Evolutionary conservation across 768 basidiomycete species (phyloP).

Genomic region (Tylopilus subfusipes): DNA sequence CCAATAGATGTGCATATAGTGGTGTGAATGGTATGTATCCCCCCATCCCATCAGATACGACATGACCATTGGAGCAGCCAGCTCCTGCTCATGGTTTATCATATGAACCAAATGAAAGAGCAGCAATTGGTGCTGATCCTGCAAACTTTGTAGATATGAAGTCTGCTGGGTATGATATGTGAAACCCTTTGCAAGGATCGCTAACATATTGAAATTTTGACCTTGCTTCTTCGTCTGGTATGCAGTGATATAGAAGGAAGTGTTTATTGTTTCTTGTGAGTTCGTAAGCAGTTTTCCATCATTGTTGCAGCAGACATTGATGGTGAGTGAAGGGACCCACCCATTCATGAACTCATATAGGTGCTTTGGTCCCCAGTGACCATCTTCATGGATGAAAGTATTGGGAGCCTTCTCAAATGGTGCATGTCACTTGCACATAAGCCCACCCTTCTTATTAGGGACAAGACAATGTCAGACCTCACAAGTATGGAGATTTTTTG

Average conservation of each 20-base stretch:
- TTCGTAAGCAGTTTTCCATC: constrained; percentile 40
- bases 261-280: constrained; percentile 31
- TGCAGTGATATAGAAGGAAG: constrained; percentile 32
- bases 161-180: constrained; percentile 27
- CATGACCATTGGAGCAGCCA: constrained; percentile 37
- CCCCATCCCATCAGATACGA: constrained; percentile 45
- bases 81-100: constrained; percentile 37
- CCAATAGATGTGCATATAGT: constrained; percentile 37
- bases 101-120: constrained; percentile 32
- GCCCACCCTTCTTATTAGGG: not conserved
- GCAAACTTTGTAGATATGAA: constrained; percentile 16
- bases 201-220: constrained; percentile 29
- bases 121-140: constrained; percentile 27
- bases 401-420: not conserved
- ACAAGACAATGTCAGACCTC: not conserved
- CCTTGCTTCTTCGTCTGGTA: constrained; percentile 37
- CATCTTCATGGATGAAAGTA: not conserved
- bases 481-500: not conserved
- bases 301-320: constrained; percentile 36
- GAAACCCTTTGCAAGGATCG: constrained; percentile 31
- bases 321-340: constrained; percentile 26
- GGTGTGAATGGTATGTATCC: constrained; percentile 35
- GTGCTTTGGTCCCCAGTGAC: not conserved
- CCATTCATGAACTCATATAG: not conserved
- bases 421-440: not conserved